A percentile compares a stretch with the other conserved stretches of the same genome.
These are phyloP conservation scores for Amyloporia xantha DNA, from an alignment of 768 basidiomycete genomes.

Conservation along the genomic window DNA sequence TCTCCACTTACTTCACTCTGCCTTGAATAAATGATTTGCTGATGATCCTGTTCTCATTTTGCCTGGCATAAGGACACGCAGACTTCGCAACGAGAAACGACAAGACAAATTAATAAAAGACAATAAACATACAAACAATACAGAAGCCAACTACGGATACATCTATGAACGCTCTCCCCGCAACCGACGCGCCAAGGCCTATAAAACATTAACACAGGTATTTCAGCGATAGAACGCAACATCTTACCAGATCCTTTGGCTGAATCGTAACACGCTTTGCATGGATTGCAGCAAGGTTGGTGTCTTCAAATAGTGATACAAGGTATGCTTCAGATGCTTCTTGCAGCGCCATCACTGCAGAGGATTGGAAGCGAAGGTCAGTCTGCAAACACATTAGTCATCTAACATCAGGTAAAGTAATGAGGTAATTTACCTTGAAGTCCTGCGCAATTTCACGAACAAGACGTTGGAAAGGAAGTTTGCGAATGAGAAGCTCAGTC, in stretches of 20 bases:
- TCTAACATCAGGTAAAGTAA: neutral
- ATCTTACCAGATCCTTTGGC: slow-evolving; percentile 42
- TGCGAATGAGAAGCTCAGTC: slow-evolving; percentile 33
- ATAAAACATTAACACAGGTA: too few relatives aligned
- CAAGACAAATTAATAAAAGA: slow-evolving; percentile 14
- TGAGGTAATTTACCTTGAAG: slow-evolving; percentile 39
- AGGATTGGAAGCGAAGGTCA: slow-evolving; percentile 59
- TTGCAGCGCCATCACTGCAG: slow-evolving; percentile 56
- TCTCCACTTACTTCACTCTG: too few relatives aligned
- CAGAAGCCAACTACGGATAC: slow-evolving; percentile 1
- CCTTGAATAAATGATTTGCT: too few relatives aligned
- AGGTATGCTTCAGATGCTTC: slow-evolving; percentile 48
- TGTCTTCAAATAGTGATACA: slow-evolving; percentile 38
- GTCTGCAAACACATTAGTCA: slow-evolving; percentile 27
- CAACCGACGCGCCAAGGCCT: slow-evolving; percentile 40
- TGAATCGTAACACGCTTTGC: slow-evolving; percentile 49
- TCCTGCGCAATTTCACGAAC: slow-evolving; percentile 62
- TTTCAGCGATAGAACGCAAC: neutral
- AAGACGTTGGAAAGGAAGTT: slow-evolving; percentile 62
- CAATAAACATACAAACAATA: slow-evolving; percentile 9
- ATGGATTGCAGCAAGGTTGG: slow-evolving; percentile 47
- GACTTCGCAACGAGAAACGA: too few relatives aligned
- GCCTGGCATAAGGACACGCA: too few relatives aligned
- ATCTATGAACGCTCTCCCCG: slow-evolving; percentile 38
- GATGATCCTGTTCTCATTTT: too few relatives aligned